Conservation (phyloP, 1,139 yeast species). For the Blastobotrys proliferans region DNA sequence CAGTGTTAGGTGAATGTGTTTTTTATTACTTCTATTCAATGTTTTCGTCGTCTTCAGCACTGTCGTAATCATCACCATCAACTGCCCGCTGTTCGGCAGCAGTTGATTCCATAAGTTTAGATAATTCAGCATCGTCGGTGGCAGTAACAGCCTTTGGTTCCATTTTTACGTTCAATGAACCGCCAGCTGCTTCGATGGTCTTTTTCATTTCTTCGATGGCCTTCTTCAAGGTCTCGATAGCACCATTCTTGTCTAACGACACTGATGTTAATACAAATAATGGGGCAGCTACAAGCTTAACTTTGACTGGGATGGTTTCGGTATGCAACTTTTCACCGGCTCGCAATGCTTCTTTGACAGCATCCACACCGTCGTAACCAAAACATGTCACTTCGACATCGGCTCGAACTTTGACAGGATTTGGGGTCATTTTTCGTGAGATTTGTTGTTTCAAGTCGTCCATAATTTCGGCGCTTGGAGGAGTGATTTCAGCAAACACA, state of each 20-base stretch:
- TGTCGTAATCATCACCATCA: conserved; percentile 57
- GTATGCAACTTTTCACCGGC: conserved; percentile 84
- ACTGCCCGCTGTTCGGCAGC: conserved; percentile 63
- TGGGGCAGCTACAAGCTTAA: conserved; percentile 96
- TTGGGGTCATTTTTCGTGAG: conserved; percentile 92
- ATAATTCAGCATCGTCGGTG: conserved; percentile 96
- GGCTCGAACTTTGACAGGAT: conserved; percentile 95
- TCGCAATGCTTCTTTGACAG: conserved; percentile 81
- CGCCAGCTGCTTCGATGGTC: conserved; percentile 70
- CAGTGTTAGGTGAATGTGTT: no score
- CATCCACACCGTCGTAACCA: conserved; percentile 96
- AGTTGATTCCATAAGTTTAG: conserved; percentile 78
- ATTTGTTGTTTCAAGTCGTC: conserved; percentile 82
- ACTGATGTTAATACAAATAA: conserved; percentile 89
- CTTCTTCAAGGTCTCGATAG: conserved; percentile 68
- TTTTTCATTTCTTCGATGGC: conserved; percentile 75
- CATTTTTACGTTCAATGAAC: conserved; percentile 90
- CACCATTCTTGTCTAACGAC: conserved; percentile 86
- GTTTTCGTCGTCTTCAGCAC: conserved; percentile 37
- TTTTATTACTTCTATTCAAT: conserved; percentile 4
- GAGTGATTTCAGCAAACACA: conserved; percentile 73
- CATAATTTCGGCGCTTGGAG: conserved; percentile 70
- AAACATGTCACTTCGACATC: conserved; percentile 97
- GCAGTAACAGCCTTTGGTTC: conserved; percentile 99
- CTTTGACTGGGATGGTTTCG: conserved; percentile 79